phyloP scores from a whole-genome alignment of 2,329 filamentous ascomycete genomes.

The Blumeria graminis region DNA sequence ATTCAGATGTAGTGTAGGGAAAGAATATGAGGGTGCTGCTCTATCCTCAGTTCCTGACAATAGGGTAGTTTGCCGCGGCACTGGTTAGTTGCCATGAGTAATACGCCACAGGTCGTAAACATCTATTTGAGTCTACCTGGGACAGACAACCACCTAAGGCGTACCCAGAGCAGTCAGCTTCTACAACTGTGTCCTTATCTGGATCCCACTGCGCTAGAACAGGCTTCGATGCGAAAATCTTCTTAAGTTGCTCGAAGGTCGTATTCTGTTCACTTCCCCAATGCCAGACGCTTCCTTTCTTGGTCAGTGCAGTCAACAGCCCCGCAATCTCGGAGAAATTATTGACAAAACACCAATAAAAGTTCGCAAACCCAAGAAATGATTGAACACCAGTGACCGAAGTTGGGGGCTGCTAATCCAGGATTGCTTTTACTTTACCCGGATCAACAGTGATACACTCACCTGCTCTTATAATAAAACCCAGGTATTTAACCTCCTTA shows the following conservation, averaged over 20 bases:
- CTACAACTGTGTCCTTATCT: neutral
- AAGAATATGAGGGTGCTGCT: no score
- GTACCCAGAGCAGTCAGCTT: neutral
- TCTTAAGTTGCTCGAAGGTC: neutral
- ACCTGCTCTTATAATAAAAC: neutral
- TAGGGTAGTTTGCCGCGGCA: no score
- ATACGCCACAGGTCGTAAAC: no score
- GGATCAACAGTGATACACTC: neutral
- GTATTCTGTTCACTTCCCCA: neutral
- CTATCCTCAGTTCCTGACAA: no score
- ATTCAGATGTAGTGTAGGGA: no score
- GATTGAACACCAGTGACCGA: neutral
- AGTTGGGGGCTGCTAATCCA: neutral
- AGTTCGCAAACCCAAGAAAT: neutral
- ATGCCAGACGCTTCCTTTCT: neutral
- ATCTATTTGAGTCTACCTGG: no score
- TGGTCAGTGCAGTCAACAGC: neutral
- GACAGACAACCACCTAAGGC: neutral
- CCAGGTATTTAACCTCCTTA: slow-evolving; percentile 1
- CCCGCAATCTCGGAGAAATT: neutral
- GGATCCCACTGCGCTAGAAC: neutral
- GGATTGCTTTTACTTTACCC: neutral
- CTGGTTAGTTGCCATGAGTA: no score
- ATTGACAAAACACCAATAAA: neutral
- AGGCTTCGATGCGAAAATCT: neutral